phyloP scores from a whole-genome alignment of 805 yeast species.

The Ogataea degrootiae region DNA sequence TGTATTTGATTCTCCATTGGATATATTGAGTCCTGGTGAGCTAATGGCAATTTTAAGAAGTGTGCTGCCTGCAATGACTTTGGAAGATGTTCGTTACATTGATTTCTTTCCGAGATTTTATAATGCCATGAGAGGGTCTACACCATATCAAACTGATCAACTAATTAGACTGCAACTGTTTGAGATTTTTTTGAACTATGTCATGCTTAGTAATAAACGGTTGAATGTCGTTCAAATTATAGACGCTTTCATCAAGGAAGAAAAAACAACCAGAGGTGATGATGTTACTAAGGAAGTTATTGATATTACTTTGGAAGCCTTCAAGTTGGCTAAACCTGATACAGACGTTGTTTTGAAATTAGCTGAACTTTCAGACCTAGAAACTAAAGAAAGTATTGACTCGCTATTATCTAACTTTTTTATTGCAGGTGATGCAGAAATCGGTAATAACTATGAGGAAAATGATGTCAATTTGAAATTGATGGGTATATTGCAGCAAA shows the following conservation, averaged over 20 bases:
- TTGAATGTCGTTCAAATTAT: conserved; percentile 19
- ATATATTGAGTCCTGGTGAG: conserved; percentile 18
- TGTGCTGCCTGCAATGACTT: conserved; percentile 25
- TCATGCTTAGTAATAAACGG: conserved; percentile 27
- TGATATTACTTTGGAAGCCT: conserved; percentile 27
- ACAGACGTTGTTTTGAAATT: conserved; percentile 21
- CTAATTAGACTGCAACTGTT: conserved; percentile 26
- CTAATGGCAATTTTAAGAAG: conserved; percentile 20
- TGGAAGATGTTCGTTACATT: conserved; percentile 23
- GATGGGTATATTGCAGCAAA: conserved; percentile 12
- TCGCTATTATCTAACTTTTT: conserved; percentile 20
- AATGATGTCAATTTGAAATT: conserved; percentile 21
- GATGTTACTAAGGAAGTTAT: conserved; percentile 22
- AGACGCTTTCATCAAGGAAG: conserved; percentile 26
- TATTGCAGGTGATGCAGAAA: conserved; percentile 26
- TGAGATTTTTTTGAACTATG: conserved; percentile 30
- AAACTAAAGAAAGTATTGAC: conserved; percentile 8
- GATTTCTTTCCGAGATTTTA: conserved; percentile 33
- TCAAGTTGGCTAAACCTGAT: conserved; percentile 25
- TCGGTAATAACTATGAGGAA: conserved; percentile 23
- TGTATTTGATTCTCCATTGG: conserved; percentile 21
- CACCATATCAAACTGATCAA: conserved; percentile 16
- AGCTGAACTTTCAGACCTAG: conserved; percentile 13
- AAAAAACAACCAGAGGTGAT: conserved; percentile 9
- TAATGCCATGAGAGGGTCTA: conserved; percentile 23